A percentile compares a stretch with the other conserved stretches of the same genome.
Conservation (phyloP, 148 eudicot genomes). For the Rhododendron ovatum region DNA sequence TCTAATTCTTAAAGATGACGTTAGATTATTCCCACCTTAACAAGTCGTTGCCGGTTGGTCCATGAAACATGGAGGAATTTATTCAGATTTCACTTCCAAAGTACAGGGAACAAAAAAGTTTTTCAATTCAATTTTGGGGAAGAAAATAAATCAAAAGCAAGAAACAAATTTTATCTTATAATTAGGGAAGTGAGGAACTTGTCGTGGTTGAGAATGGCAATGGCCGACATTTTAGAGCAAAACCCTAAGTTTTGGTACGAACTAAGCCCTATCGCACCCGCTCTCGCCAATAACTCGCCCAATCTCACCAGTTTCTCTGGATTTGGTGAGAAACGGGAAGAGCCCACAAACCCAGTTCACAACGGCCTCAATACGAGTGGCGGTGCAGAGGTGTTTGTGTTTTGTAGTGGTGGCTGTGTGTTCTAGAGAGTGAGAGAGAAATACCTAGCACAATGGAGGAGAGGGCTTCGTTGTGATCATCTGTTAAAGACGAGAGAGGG, state of each 20-base stretch:
- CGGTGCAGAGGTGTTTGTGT: no score
- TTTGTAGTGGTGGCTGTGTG: no score
- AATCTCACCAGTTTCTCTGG: no score
- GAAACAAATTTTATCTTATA: neutral
- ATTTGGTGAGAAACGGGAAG: no score
- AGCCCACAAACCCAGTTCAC: no score
- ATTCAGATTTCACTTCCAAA: neutral
- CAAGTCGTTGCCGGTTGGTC: constrained; percentile 38
- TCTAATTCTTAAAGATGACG: constrained; percentile 24
- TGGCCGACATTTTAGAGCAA: constrained; percentile 40
- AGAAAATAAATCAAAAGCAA: neutral
- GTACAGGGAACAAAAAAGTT: neutral
- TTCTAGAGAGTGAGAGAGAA: no score
- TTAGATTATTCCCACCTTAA: constrained; percentile 48
- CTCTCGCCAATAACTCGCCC: no score
- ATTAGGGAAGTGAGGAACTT: constrained; percentile 26
- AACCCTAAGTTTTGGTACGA: constrained; percentile 20
- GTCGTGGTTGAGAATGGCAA: constrained; percentile 19
- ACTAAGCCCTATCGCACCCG: neutral
- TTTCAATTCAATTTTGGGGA: neutral
- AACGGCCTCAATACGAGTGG: no score
- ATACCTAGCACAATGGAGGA: no score
- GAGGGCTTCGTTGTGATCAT: no score
- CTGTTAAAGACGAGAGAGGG: no score
- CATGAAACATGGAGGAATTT: constrained; percentile 33